Evolutionary conservation across 1,139 yeast genomes (phyloP), one percentile per base, ranked within the genome.

Genomic region (Yamadazyma triangularis): DNA sequence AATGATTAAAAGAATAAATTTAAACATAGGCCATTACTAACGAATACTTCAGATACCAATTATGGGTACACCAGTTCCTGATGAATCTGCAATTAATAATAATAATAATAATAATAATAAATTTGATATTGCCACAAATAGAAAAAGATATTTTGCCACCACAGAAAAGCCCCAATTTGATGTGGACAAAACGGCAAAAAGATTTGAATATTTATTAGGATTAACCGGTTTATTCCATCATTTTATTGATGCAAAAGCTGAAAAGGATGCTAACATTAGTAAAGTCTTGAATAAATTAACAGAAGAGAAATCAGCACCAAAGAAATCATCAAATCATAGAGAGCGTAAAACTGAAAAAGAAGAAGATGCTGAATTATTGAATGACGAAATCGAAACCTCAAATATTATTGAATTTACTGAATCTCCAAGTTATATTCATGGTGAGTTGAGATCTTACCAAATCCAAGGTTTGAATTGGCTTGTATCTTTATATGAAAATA

Each of bases 401-500:
- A 45, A 56, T 7, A 60, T 70, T 29, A 67, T 73, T 9, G 86
- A 78, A 45, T 76, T 78, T 46, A 67, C 77, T 3, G 84, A 80
- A 44, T 69, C 79, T 35, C 93, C 93, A 0, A 63, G 69, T 0
- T 83, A 70, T 45, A 55, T 83, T 21, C 64, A 79, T 31, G 93
- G 93, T 12, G 56, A 56, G 32, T 53, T 83, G 37, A 70, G 93
- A 48, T 81, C 83, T n/a, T 83, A 89, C 56, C 97, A 89, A 58
- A 73, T 89, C 36, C 95, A 85, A 53, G 97, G 97, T 33, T 70
- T 89, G 42, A 89, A 89, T 60, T 89, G 97, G 97, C 64, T 89
- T 48, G 77, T 88, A 14, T 76, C 88, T 1, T 62, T 89, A 34
- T 81, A 83, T 50, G 93, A 85, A 45, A 87, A 89, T 58, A 79